Percentiles rank a stretch among this genome's conserved stretches.
phyloP scores from a whole-genome alignment of 2,329 filamentous ascomycete species.

The Diaporthe vaccinii region DNA sequence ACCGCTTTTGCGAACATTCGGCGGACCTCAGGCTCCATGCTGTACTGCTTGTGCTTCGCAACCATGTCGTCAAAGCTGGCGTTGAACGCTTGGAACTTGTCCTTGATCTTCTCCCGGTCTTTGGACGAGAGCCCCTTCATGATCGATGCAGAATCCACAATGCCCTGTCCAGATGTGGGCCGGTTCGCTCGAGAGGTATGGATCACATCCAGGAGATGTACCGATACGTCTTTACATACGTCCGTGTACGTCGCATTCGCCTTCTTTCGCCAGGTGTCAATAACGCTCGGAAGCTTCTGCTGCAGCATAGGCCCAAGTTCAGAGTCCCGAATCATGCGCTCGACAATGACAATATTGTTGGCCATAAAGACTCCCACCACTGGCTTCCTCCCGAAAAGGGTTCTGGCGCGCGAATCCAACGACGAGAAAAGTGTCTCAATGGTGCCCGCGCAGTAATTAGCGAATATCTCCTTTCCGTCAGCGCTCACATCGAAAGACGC shows the following conservation, averaged over 20 bases:
- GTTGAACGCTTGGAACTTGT: conserved; percentile 96
- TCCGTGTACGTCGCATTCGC: conserved; percentile 86
- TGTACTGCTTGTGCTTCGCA: conserved; percentile 82
- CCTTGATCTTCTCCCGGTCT: conserved; percentile 96
- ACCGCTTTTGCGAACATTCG: conserved; percentile 85
- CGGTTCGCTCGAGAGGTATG: conserved; percentile 83
- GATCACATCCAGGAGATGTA: conserved; percentile 88
- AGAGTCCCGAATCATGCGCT: conserved; percentile 85
- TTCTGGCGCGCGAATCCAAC: conserved; percentile 80
- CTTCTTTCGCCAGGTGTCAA: conserved; percentile 91
- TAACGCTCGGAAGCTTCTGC: conserved; percentile 68
- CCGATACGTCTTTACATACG: conserved; percentile 88
- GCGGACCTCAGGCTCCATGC: conserved; percentile 92
- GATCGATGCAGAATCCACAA: conserved; percentile 83
- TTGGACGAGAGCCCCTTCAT: conserved; percentile 88
- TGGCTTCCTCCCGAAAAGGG: conserved; percentile 81
- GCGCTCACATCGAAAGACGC: conserved; percentile 89
- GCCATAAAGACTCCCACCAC: conserved; percentile 90
- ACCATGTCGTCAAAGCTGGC: conserved; percentile 90
- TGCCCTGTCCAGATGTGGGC: conserved; percentile 78
- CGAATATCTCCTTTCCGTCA: conserved; percentile 89
- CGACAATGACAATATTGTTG: conserved; percentile 87
- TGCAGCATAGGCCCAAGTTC: conserved; percentile 82
- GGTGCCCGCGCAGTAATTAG: conserved; percentile 90
- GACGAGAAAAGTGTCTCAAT: conserved; percentile 84